Percentiles rank a stretch among this genome's conserved stretches.
Evolutionary conservation across 2,329 filamentous ascomycete species (phyloP).

Genomic region (Fusarium succisae): DNA sequence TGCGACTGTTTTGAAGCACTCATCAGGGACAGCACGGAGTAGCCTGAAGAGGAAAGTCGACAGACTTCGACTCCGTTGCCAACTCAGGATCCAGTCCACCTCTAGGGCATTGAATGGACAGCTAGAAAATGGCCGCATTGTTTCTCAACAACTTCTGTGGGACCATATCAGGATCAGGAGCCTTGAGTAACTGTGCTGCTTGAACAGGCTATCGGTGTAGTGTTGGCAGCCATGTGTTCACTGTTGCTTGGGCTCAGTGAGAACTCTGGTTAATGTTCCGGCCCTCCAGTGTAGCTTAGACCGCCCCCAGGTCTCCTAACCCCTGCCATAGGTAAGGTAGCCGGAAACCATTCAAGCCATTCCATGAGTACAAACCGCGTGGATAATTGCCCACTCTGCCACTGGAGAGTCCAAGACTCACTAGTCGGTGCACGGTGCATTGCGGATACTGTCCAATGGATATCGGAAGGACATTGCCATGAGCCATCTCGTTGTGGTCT

Average conservation of each 20-base stretch:
- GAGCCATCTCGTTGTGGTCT: background rate
- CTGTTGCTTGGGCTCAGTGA: conserved; percentile 1
- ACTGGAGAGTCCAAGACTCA: background rate
- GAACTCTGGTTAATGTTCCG: conserved; percentile 13
- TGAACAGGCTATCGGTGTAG: conserved; percentile 12
- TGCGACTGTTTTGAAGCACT: background rate
- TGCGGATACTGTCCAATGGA: background rate
- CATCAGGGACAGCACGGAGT: conserved; percentile 2
- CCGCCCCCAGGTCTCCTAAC: conserved; percentile 3
- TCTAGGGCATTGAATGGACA: background rate
- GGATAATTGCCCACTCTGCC: background rate
- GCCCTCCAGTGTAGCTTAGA: background rate
- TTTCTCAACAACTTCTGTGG: background rate
- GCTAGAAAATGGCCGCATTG: background rate
- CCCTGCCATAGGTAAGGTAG: background rate
- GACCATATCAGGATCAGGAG: background rate
- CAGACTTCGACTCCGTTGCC: background rate
- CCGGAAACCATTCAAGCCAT: background rate
- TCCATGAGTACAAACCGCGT: background rate
- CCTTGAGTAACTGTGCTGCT: conserved; percentile 1
- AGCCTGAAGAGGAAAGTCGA: conserved; percentile 19
- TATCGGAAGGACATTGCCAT: background rate
- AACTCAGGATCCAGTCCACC: conserved; percentile 2
- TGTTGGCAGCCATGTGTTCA: conserved; percentile 4
- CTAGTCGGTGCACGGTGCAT: background rate